Base-by-base conservation (phyloP, 2,329 filamentous ascomycete genomes). In the Xylaria sp. region DNA sequence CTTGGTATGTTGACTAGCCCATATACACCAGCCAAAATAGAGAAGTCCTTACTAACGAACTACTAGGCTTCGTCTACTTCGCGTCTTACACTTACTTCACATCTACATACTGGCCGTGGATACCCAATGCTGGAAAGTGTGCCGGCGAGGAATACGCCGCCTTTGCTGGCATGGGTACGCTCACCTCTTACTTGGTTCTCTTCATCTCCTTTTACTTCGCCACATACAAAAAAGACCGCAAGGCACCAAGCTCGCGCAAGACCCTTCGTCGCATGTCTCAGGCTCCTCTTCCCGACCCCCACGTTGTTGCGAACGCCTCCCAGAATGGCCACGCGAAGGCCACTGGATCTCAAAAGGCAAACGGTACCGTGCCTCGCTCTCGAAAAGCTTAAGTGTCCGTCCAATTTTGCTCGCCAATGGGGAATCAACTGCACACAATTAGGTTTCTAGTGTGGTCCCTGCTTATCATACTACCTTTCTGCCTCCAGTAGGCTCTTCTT, bases 181-280 rank as follows among this genome's bases (percentile, higher is more conserved):
- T 99, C 79, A 94, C 90, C 84, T 97, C 93, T 37, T 99, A 98
- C 89, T 90, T 99, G 69, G 88, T 98, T 72, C 92, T 99, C 75
- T 99, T 99, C 90, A 97, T 99, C 84, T 95, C 92, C 60, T 99
- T 99, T 91, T 99, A 98, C 88, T 88, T 97, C 75, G 94, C 94
- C 74, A 99, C 95, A 70, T 99, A 99, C 86, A 92, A 91, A 85
- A 94, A 93, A 86, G 90, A 91, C 71, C 88, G 90, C 81, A 95
- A 94, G 86, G 89, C 87, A 69, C 86, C 87, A 77, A 94, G 91
- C 76, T 92, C 93, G 77, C 94, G 93, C 82, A 96, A 95, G 86
- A 87, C 87, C 47, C 85, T 91, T 71, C 87, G 88, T 70, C 86
- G 87, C 74, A 90, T 90, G 87, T 87, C 85, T 75, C 87, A 89